Evolutionary conservation across 202 grass and related monocot genomes (phyloP).

Genomic region (Brachypodium distachyon): DNA sequence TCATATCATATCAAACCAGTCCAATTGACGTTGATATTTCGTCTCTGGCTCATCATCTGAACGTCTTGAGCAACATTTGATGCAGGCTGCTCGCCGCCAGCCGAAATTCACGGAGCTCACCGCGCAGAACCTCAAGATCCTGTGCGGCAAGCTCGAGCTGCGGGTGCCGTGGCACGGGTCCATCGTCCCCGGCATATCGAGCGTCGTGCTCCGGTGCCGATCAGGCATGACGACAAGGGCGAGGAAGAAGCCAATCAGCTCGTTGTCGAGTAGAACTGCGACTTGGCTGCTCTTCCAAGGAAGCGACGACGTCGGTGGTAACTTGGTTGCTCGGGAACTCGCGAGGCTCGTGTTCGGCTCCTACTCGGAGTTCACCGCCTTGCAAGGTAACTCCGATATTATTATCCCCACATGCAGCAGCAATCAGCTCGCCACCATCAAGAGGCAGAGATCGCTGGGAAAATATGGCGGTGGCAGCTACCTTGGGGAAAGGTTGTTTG

Average conservation of each 20-base stretch:
- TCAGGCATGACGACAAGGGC: constrained; percentile 34
- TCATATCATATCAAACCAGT: too few relatives aligned
- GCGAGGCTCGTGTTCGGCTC: constrained; percentile 51
- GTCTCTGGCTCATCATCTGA: neutral
- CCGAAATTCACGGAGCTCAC: constrained; percentile 70
- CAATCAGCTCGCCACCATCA: constrained; percentile 4
- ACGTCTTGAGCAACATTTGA: neutral
- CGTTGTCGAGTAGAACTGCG: neutral
- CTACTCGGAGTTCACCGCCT: neutral
- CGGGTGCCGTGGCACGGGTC: constrained; percentile 28
- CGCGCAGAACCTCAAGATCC: constrained; percentile 55
- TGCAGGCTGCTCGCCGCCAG: neutral
- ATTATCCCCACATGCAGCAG: neutral
- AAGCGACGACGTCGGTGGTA: constrained; percentile 28
- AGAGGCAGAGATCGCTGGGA: constrained; percentile 19
- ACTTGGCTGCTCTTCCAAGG: constrained; percentile 65
- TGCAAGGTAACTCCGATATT: neutral
- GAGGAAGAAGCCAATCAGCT: neutral
- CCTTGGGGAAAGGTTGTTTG: constrained; percentile 11
- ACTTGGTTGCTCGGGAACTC: constrained; percentile 33
- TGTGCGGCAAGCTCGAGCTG: constrained; percentile 38
- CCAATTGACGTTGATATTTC: too few relatives aligned
- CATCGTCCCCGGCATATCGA: constrained; percentile 39
- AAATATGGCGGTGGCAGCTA: neutral
- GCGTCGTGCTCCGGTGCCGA: constrained; percentile 46